These are phyloP conservation scores for Helotiales sp. DNA, from an alignment of 2,329 filamentous ascomycete genomes.

Conservation along the genomic window DNA sequence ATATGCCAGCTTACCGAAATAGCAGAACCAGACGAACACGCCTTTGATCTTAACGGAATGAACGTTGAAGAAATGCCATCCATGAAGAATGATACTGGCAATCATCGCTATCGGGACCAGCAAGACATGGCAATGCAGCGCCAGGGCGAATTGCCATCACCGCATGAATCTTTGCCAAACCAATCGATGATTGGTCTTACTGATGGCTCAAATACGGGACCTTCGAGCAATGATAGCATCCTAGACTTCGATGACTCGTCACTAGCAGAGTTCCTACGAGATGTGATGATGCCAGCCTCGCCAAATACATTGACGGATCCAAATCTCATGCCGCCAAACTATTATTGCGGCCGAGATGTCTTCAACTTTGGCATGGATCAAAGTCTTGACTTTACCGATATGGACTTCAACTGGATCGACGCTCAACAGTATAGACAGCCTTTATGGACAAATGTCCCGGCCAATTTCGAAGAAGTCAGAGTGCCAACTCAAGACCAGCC, in stretches of 20 bases:
- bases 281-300: background rate
- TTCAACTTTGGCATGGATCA: conserved; percentile 21
- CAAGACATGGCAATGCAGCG: background rate
- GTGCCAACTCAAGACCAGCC: background rate
- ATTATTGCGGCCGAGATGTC: conserved; percentile 10
- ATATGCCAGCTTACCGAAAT: background rate
- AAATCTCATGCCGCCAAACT: background rate
- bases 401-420: conserved; percentile 17
- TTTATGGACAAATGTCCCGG: background rate
- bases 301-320: background rate
- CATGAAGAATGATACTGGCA: background rate
- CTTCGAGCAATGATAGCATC: background rate
- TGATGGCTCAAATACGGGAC: background rate
- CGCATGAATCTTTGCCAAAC: background rate
- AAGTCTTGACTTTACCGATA: conserved; percentile 19
- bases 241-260: conserved; percentile 12
- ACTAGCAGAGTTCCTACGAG: conserved; percentile 15
- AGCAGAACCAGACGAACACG: background rate
- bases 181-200: background rate
- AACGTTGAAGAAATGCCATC: background rate
- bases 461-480: background rate
- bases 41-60: background rate
- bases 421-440: conserved; percentile 5
- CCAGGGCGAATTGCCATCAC: background rate
- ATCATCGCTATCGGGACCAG: background rate